Evolutionary conservation across 208 protist species (phyloP), one percentile per base, ranked within the genome.

Genomic region (Trypanosoma vivax): DNA sequence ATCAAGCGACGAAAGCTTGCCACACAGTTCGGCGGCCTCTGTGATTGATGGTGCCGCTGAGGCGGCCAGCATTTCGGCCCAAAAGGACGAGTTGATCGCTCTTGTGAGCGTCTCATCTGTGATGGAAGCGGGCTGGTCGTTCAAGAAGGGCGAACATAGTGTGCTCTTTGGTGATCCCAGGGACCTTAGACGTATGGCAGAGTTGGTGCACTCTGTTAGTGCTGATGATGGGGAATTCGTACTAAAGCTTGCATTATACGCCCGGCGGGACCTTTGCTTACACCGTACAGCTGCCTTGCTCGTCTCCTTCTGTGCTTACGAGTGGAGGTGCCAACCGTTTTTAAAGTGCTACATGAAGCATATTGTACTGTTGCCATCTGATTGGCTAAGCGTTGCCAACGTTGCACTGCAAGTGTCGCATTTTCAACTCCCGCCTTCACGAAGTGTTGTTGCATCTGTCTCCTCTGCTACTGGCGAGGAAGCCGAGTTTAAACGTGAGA

Each of bases 331-430:
- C 69, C 62, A 80, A 27, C 86, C 88, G 0, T 96, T 87, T 63
- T 56, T 98, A 9, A 46, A 63, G 18, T 66, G 70, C 13, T 98
- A 97, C 73, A 83, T 96, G 58, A 60, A 65, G n/a, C 41, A 59
- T 23, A 70, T 84, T 25, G 60, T 98, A 13, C 48, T 70, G 35
- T 70, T 97, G 30, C 95, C 94, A 2, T 84, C 76, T 4, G 96
- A 98, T 73, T 97, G 93, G 94, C 70, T 98, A 31, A 67, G 89
- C 0, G 77, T 97, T n/a, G 88, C 90, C 0, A 77, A 77, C 35
- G 84, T 95, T 29, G 90, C 80, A 1, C 79, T 79, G 61, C 16
- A 41, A 31, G 6, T 33, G 13, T 45, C 27, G 27, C n/a, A 63
- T 21, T 1, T 43, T 19, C 42, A 28, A 31, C 45, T 62, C 14